Evolutionary conservation across 305 asterid species (phyloP), one percentile per base, ranked within the genome.

Genomic region (Solanum hybrid): DNA sequence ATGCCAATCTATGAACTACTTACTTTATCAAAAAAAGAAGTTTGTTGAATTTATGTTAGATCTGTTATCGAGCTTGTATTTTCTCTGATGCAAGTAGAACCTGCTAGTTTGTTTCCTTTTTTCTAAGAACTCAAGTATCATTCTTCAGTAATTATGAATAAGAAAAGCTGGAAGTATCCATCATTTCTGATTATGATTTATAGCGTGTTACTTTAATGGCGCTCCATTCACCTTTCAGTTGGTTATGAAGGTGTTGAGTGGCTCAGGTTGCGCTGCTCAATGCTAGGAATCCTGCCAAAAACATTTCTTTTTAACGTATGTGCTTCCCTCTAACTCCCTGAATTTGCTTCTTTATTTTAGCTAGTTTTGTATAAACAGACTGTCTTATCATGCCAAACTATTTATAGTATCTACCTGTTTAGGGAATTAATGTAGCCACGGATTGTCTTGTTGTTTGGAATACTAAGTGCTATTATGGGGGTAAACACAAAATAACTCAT

Each of bases 211-310:
- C 31, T 84, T 31, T 31, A 84, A 31, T 84, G 87, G 75, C 42
- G 10, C 42, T 84, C 42, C 42, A 13, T 51, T 51, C 87, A 84
- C 87, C 87, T 84, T 84, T 84, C 87, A 84, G 87, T 51, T 51
- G 73, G 31, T 45, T 45, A 17, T 84, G 42, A 31, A 19, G 87
- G 87, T 84, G 87, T 84, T 84, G 87, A 84, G 87, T 84, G 87
- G 87, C 87, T 84, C 75, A 51, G 10, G 87, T 84, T 51, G 75
- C 22, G 75, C 87, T 84, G 87, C 87, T 84, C 75, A 84, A 84
- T 51, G 87, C 87, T 51, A 31, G 75, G 75, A 82, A 84, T 84
- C 75, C 75, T 84, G 73, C 31, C 75, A 84, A 84, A 84, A 51
- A 2, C 87, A 84, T 84, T 84, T 51, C 42, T 19, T 19, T 84